phyloP scores from a whole-genome alignment of 257 asterid species.

The Coffea canephora region DNA sequence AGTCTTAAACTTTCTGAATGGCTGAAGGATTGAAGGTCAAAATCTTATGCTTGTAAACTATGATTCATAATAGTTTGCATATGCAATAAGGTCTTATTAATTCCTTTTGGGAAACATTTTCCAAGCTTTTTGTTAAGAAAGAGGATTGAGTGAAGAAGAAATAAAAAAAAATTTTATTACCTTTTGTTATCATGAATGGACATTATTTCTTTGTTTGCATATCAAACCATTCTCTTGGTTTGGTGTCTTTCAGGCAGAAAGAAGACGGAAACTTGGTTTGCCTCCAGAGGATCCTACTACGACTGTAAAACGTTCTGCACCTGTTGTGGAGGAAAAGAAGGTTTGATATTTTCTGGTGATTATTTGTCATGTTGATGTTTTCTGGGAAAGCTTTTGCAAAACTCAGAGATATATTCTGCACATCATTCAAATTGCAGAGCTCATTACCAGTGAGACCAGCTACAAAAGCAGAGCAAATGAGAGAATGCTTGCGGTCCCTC shows the following conservation, averaged over 20 bases:
- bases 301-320: constrained; percentile 56
- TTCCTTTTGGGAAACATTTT: background rate
- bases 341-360: constrained; percentile 30
- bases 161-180: background rate
- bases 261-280: constrained; percentile 93
- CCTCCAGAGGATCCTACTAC: constrained; percentile 72
- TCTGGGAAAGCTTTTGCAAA: constrained; percentile 9
- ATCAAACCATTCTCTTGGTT: constrained; percentile 17
- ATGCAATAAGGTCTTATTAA: background rate
- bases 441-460: constrained; percentile 84
- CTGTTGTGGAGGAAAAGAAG: constrained; percentile 89
- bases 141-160: background rate
- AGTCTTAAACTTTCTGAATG: background rate
- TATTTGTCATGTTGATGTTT: constrained; percentile 9
- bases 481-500: constrained; percentile 86
- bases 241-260: constrained; percentile 73
- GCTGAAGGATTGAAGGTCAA: background rate
- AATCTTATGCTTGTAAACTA: background rate
- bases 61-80: background rate
- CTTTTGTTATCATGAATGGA: background rate
- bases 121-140: background rate
- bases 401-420: constrained; percentile 20
- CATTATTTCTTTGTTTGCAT: background rate
- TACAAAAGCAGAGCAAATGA: constrained; percentile 88
- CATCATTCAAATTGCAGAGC: constrained; percentile 51